Conservation (phyloP, 768 basidiomycete genomes). For the Lactarius sp. region DNA sequence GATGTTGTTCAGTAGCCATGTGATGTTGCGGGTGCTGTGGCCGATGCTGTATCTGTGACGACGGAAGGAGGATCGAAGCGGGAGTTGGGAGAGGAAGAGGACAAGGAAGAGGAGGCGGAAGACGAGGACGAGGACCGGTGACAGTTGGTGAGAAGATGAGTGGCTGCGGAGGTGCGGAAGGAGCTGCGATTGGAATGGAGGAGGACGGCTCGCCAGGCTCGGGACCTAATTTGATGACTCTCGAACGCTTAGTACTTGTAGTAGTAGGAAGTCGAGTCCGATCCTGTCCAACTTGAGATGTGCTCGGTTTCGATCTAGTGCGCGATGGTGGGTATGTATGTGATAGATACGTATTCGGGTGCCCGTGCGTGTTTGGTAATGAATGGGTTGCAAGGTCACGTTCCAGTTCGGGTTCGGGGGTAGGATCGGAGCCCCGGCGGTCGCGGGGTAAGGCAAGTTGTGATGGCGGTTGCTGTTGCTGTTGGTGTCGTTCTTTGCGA, state of each 20-base stretch:
- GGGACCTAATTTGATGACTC: not conserved
- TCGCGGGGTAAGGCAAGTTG: not conserved
- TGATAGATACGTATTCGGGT: not conserved
- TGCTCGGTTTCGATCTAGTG: not conserved
- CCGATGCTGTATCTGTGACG: constrained; percentile 12
- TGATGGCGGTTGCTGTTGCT: not conserved
- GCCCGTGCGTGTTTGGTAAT: not conserved
- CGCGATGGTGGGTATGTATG: constrained; percentile 13
- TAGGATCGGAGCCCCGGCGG: not conserved
- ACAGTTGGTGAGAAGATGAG: not conserved
- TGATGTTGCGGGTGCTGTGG: not conserved
- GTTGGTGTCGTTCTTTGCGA: constrained; percentile 7
- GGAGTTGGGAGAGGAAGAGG: constrained; percentile 16
- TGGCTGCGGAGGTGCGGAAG: not conserved
- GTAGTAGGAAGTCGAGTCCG: not conserved
- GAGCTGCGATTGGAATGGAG: not conserved
- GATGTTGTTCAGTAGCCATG: constrained; percentile 7
- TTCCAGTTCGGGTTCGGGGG: constrained; percentile 5
- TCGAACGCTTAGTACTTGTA: not conserved
- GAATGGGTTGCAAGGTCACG: constrained; percentile 3
- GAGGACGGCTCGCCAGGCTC: not conserved
- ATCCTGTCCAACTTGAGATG: not conserved
- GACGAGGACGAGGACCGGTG: not conserved
- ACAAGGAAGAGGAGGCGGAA: not conserved
- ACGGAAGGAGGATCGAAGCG: not conserved